Conservation (phyloP, 2,329 filamentous ascomycete species). For the Pleoardoris graminearum region DNA sequence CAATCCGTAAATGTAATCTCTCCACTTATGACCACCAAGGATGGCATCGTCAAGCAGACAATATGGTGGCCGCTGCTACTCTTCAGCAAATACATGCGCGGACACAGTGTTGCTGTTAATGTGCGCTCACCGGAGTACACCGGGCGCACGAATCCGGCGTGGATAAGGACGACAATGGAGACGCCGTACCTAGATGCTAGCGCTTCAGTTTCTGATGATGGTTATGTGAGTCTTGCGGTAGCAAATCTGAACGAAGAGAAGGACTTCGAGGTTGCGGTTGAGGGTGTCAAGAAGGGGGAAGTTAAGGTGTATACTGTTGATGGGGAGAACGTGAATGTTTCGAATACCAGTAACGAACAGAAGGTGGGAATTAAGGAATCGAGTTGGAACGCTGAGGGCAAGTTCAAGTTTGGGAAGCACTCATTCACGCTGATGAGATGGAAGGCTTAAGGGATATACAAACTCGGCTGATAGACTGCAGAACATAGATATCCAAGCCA, state of each 20-base stretch:
- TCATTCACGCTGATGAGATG: constrained; percentile 69
- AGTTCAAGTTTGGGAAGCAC: constrained; percentile 69
- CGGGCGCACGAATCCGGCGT: constrained; percentile 67
- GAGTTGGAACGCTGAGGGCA: constrained; percentile 65
- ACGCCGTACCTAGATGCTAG: constrained; percentile 73
- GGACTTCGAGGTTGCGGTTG: constrained; percentile 63
- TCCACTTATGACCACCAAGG: constrained; percentile 70
- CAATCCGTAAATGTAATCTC: constrained; percentile 79
- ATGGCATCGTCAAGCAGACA: constrained; percentile 69
- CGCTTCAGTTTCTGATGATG: constrained; percentile 62
- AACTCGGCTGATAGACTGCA: too few relatives aligned
- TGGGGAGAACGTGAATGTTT: constrained; percentile 59
- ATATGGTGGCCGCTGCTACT: constrained; percentile 76
- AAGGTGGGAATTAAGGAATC: constrained; percentile 64
- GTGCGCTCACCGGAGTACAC: constrained; percentile 66
- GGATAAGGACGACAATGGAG: constrained; percentile 67
- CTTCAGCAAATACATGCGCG: constrained; percentile 74
- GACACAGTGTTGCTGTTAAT: constrained; percentile 68
- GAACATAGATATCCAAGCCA: too few relatives aligned
- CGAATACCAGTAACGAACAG: constrained; percentile 66
- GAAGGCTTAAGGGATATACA: constrained; percentile 47
- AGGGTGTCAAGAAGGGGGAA: constrained; percentile 53
- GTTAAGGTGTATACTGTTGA: constrained; percentile 67
- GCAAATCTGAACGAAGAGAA: constrained; percentile 69
- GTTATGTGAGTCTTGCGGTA: constrained; percentile 67